Evolutionary conservation across 2,329 filamentous ascomycete species (phyloP).

Genomic region (Phaeosphaeria sp.): DNA sequence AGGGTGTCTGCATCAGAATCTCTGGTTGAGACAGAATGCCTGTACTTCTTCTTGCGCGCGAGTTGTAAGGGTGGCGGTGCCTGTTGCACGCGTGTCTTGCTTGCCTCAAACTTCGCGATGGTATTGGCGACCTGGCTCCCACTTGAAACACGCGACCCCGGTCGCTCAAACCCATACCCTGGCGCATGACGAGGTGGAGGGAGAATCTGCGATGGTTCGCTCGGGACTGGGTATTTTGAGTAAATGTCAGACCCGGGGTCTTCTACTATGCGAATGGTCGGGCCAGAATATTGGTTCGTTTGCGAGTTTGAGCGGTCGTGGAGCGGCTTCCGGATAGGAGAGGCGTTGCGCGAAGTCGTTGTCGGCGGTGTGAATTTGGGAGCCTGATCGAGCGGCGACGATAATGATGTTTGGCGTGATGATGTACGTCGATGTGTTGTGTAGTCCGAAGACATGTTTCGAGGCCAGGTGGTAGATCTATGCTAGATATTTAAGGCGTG

Average conservation of each 20-base stretch:
- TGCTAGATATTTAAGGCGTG: slow-evolving; percentile 31
- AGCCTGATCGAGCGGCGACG: slow-evolving; percentile 35
- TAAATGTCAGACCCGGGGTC: slow-evolving; percentile 45
- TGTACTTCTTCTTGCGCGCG: slow-evolving; percentile 39
- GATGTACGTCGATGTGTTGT: slow-evolving; percentile 31
- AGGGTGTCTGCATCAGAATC: slow-evolving; percentile 49
- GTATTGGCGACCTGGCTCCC: slow-evolving; percentile 44
- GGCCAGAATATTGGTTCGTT: slow-evolving; percentile 45
- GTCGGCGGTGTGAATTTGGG: slow-evolving; percentile 41
- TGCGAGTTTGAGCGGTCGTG: slow-evolving; percentile 49
- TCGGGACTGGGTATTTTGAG: slow-evolving; percentile 50
- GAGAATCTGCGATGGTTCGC: slow-evolving; percentile 49
- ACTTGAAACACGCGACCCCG: slow-evolving; percentile 50
- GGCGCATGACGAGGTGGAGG: slow-evolving; percentile 47
- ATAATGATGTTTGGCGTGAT: slow-evolving; percentile 30
- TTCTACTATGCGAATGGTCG: slow-evolving; percentile 51
- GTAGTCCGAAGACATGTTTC: slow-evolving; percentile 41
- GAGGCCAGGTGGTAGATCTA: slow-evolving; percentile 23
- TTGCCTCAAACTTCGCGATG: slow-evolving; percentile 47
- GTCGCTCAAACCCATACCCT: slow-evolving; percentile 48
- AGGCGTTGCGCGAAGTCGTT: slow-evolving; percentile 34
- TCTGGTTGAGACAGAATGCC: slow-evolving; percentile 48
- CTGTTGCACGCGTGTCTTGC: slow-evolving; percentile 37
- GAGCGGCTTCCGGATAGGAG: slow-evolving; percentile 44
- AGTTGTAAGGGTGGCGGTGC: slow-evolving; percentile 41